phyloP scores from a whole-genome alignment of 2,329 filamentous ascomycete genomes.

The Biscogniauxia marginata region DNA sequence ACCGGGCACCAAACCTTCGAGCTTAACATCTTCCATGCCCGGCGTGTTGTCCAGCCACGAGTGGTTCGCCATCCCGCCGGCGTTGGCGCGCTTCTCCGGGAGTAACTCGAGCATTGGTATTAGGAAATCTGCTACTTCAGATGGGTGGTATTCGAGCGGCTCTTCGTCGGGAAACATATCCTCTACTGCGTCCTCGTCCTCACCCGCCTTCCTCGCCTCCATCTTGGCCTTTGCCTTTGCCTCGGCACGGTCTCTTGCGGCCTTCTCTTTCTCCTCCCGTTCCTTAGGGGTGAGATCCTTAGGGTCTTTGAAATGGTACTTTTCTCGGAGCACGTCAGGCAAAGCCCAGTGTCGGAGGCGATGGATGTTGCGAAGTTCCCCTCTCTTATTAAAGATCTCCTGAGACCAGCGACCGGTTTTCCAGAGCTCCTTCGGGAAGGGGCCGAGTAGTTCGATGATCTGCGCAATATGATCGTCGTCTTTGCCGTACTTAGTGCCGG shows the following conservation, averaged over 20 bases:
- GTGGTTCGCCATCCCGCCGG: conserved; percentile 90
- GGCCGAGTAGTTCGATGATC: conserved; percentile 93
- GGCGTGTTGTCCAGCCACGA: conserved; percentile 79
- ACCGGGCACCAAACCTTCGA: conserved; percentile 73
- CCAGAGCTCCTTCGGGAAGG: conserved; percentile 89
- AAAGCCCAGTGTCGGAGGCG: conserved; percentile 93
- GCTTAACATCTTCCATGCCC: conserved; percentile 79
- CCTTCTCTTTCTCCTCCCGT: conserved; percentile 32
- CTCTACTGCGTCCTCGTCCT: conserved; percentile 33
- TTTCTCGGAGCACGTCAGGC: conserved; percentile 88
- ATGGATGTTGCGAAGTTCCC: conserved; percentile 96
- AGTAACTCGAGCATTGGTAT: conserved; percentile 87
- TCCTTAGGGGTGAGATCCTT: conserved; percentile 63
- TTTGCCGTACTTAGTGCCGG: conserved; percentile 97
- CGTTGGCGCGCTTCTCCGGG: conserved; percentile 87
- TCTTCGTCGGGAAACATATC: conserved; percentile 30
- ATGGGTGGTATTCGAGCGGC: conserved; percentile 32
- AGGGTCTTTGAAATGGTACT: conserved; percentile 88
- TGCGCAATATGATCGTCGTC: conserved; percentile 99
- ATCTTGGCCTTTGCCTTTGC: conserved; percentile 55
- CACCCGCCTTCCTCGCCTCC: conserved; percentile 32
- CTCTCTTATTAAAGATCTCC: conserved; percentile 98
- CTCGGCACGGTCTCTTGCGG: conserved; percentile 53
- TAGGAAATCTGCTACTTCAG: conserved; percentile 72
- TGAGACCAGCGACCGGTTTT: conserved; percentile 95